phyloP scores from a whole-genome alignment of 306 rosid species.

The Boehmeria nivea region DNA sequence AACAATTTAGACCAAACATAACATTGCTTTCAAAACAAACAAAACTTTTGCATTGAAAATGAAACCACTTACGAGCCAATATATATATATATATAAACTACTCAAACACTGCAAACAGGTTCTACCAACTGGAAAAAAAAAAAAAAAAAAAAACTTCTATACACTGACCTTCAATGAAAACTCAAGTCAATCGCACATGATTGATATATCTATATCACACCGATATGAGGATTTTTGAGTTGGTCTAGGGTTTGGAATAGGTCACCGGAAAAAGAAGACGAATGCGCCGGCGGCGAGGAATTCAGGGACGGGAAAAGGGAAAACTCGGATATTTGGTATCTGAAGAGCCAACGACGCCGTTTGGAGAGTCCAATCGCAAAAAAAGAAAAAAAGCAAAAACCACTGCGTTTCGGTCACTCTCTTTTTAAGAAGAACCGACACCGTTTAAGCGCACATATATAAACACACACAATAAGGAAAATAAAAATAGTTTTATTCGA shows the following conservation, averaged over 20 bases:
- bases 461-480: background rate
- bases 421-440: conserved; percentile 6
- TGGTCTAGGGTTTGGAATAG: background rate
- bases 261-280: conserved; percentile 4
- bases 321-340: background rate
- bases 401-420: background rate
- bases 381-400: background rate
- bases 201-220: no score
- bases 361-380: background rate
- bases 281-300: background rate
- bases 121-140: background rate
- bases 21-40: no score
- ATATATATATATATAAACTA: no score
- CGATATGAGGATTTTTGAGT: background rate
- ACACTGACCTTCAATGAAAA: background rate
- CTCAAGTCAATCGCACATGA: background rate
- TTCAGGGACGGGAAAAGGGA: background rate
- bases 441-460: conserved; percentile 11
- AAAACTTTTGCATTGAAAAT: no score
- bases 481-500: background rate
- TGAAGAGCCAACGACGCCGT: conserved; percentile 12
- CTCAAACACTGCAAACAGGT: no score
- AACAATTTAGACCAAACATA: background rate
- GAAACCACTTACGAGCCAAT: background rate
- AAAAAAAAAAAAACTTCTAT: background rate